Evolutionary conservation across 305 asterid genomes (phyloP).

Genomic region (Fraxinus greggii): DNA sequence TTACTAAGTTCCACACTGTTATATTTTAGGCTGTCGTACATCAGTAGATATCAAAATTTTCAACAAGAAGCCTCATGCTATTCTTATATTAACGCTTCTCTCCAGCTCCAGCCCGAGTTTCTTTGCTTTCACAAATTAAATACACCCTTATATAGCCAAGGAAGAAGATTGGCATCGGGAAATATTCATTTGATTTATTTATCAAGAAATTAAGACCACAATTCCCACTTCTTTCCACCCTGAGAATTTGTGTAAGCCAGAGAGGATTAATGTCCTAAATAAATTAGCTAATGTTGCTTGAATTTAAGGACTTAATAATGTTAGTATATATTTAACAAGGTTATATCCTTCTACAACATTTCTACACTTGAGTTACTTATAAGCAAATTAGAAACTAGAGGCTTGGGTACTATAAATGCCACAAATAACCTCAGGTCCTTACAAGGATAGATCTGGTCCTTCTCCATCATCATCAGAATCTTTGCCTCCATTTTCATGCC

Average conservation of each 20-base stretch:
- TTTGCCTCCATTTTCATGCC: constrained; percentile 15
- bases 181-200: neutral
- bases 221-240: neutral
- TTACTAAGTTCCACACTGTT: neutral
- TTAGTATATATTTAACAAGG: neutral
- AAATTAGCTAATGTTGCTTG: neutral
- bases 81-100: neutral
- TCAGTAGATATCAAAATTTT: neutral
- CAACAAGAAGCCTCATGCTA: neutral
- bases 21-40: neutral
- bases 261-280: neutral
- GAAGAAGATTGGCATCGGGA: neutral
- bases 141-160: neutral
- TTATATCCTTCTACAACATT: neutral
- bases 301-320: neutral
- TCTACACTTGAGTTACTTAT: neutral
- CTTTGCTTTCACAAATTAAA: neutral
- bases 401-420: neutral
- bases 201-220: neutral
- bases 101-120: neutral
- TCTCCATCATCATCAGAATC: constrained; percentile 18
- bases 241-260: neutral
- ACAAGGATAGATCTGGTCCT: constrained; percentile 30
- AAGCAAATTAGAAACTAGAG: neutral
- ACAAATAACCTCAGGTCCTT: constrained; percentile 2